Evolutionary conservation across 495 filamentous ascomycete species (phyloP).

Genomic region (Ramalina peruviana): DNA sequence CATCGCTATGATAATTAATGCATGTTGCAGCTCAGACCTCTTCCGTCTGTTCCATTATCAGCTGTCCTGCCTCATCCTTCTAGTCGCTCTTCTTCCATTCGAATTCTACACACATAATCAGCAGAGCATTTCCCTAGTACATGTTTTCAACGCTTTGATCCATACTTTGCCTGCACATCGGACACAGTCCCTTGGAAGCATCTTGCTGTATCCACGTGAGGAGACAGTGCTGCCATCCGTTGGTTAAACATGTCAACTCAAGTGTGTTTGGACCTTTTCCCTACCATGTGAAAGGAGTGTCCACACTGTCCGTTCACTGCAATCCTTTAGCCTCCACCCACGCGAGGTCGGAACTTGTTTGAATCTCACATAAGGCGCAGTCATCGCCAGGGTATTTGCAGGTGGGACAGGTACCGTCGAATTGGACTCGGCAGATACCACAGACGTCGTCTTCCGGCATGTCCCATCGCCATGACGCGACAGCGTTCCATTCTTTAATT

Average conservation of each 20-base stretch:
- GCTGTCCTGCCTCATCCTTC: not conserved
- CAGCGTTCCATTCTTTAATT: slow-evolving; percentile 82
- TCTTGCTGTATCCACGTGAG: slow-evolving; percentile 93
- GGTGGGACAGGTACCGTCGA: slow-evolving; percentile 91
- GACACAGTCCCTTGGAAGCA: slow-evolving; percentile 82
- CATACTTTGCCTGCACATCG: slow-evolving; percentile 95
- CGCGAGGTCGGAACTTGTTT: too few relatives aligned
- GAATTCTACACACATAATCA: slow-evolving; percentile 17
- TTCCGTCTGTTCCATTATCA: not conserved
- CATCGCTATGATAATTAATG: slow-evolving; percentile 2
- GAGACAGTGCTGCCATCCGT: slow-evolving; percentile 64
- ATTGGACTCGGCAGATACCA: slow-evolving; percentile 95
- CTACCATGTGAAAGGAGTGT: slow-evolving; percentile 94
- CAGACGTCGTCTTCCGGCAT: slow-evolving; percentile 96
- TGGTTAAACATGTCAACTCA: slow-evolving; percentile 9
- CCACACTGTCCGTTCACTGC: slow-evolving; percentile 89
- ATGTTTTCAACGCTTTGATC: not conserved
- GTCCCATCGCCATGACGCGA: slow-evolving; percentile 95
- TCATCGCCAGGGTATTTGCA: slow-evolving; percentile 98
- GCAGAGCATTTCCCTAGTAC: not conserved
- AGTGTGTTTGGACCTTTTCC: slow-evolving; percentile 3
- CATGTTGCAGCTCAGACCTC: not conserved
- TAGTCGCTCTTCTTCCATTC: slow-evolving; percentile 47
- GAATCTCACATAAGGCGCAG: slow-evolving; percentile 65
- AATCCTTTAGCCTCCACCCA: not conserved